These are phyloP conservation scores for Fusarium illudens DNA, from an alignment of 2,329 filamentous ascomycete genomes.

Conservation along the genomic window DNA sequence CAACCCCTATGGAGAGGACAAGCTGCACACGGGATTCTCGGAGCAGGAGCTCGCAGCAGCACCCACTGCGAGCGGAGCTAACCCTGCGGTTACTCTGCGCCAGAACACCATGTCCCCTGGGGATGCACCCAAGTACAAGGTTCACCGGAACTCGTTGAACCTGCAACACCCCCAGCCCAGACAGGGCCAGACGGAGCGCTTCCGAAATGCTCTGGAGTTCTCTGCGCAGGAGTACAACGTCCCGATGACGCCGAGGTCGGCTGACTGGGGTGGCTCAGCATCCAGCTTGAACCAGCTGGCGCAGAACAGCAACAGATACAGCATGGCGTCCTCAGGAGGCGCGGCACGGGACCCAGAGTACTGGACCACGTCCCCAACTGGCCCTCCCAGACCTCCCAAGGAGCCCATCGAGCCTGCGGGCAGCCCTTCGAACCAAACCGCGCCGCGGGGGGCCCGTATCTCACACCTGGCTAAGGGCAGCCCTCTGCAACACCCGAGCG, in stretches of 20 bases:
- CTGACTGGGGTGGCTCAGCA: constrained; percentile 69
- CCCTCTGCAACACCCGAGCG: constrained; percentile 64
- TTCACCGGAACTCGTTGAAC: constrained; percentile 81
- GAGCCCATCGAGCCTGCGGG: constrained; percentile 63
- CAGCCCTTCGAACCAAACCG: constrained; percentile 51
- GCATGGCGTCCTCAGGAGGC: constrained; percentile 52
- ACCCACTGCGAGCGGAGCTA: constrained; percentile 33
- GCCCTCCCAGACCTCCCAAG: constrained; percentile 69
- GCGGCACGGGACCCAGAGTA: constrained; percentile 51
- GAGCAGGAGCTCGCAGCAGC: constrained; percentile 52
- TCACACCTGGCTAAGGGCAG: constrained; percentile 63
- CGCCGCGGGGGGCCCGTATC: constrained; percentile 57
- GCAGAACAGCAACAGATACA: constrained; percentile 58
- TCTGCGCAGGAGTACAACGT: constrained; percentile 74
- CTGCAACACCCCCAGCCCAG: constrained; percentile 82
- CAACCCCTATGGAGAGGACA: constrained; percentile 67
- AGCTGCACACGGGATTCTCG: constrained; percentile 65
- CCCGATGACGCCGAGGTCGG: constrained; percentile 66
- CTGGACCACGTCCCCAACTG: constrained; percentile 54
- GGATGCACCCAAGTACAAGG: constrained; percentile 84
- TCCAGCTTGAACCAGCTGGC: constrained; percentile 66
- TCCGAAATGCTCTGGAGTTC: constrained; percentile 76
- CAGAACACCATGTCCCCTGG: constrained; percentile 64
- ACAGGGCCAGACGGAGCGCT: constrained; percentile 76
- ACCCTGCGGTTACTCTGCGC: constrained; percentile 44